Percentiles rank a stretch among this genome's conserved stretches.
These are phyloP conservation scores for Blastomyces gilchristii DNA, from an alignment of 2,329 filamentous ascomycete species.

Conservation along the genomic window DNA sequence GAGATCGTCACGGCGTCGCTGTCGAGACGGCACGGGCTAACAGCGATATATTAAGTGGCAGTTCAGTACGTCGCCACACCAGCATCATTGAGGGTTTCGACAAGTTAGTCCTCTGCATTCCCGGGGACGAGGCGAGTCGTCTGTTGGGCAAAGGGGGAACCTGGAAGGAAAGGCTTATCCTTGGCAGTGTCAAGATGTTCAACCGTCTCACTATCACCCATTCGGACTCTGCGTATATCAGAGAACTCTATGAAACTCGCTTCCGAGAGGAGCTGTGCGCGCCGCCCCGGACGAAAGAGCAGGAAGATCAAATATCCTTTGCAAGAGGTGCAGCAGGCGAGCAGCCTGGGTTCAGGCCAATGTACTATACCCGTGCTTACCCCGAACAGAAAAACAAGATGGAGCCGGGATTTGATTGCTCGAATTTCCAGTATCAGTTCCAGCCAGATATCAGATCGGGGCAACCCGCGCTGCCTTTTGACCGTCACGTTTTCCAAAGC, in stretches of 20 bases:
- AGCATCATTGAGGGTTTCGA: conserved; percentile 45
- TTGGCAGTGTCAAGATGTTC: conserved; percentile 58
- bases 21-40: conserved; percentile 27
- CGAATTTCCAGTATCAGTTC: conserved; percentile 65
- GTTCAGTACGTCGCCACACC: conserved; percentile 29
- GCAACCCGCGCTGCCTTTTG: conserved; percentile 32
- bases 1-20: conserved; percentile 43
- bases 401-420: conserved; percentile 61
- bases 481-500: conserved; percentile 59
- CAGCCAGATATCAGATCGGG: conserved; percentile 31
- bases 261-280: conserved; percentile 43
- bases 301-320: conserved; percentile 38
- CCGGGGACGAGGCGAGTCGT: conserved; percentile 45
- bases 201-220: conserved; percentile 55
- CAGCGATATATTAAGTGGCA: conserved; percentile 8
- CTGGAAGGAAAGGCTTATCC: conserved; percentile 54
- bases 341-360: conserved; percentile 42
- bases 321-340: conserved; percentile 37
- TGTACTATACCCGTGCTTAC: conserved; percentile 53
- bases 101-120: conserved; percentile 49
- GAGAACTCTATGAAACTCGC: conserved; percentile 47
- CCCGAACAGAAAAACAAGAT: conserved; percentile 43
- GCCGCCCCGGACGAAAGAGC: conserved; percentile 34
- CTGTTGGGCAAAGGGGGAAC: conserved; percentile 43
- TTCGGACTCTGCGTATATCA: conserved; percentile 48